Conservation (phyloP, 768 basidiomycete species). For the Leccinum rimulosum region DNA sequence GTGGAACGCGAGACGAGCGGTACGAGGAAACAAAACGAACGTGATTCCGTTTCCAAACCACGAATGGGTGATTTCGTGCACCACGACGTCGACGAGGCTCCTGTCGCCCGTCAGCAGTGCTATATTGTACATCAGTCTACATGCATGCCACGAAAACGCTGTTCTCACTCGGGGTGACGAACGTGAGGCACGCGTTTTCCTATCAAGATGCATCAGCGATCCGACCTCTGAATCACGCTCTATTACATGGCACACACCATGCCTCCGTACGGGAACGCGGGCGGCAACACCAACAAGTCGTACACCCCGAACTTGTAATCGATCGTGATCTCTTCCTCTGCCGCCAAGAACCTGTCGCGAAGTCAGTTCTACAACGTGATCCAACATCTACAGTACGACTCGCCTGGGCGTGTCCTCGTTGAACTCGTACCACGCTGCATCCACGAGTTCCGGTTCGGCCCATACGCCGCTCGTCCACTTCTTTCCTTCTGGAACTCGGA, state of each 20-base stretch:
- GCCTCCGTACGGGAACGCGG: conserved; percentile 90
- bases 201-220: conserved; percentile 24
- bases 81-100: conserved; percentile 84
- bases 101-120: conserved; percentile 86
- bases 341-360: conserved; percentile 60
- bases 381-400: background rate
- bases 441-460: conserved; percentile 84
- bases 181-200: conserved; percentile 88
- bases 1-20: background rate
- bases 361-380: background rate
- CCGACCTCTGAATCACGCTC: background rate
- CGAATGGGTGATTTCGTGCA: conserved; percentile 82
- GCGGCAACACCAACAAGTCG: conserved; percentile 83
- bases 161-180: conserved; percentile 79
- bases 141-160: background rate
- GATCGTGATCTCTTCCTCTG: conserved; percentile 65
- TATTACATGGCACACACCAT: conserved; percentile 46
- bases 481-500: conserved; percentile 57
- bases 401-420: conserved; percentile 78
- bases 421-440: conserved; percentile 85
- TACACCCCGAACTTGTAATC: conserved; percentile 85
- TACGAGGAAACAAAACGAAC: conserved; percentile 32
- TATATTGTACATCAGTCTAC: conserved; percentile 18
- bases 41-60: conserved; percentile 93
- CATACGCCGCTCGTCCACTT: conserved; percentile 83